Percentiles rank a stretch among this genome's conserved stretches.
phyloP scores from a whole-genome alignment of 495 filamentous ascomycete species.

The Usnea hakonensis region DNA sequence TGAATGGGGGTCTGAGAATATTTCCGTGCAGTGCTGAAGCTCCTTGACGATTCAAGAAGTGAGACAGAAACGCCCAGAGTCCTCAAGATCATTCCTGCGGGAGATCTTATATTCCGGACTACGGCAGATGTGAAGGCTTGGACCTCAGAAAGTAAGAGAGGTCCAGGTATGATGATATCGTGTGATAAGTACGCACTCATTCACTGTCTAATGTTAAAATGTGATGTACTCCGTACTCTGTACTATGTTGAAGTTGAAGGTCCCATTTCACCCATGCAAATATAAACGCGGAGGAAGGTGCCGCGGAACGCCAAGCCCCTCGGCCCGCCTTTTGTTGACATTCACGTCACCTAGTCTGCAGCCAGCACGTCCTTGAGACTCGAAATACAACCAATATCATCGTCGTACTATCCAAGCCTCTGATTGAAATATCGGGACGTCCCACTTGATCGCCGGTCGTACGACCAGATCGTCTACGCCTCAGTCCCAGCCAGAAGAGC shows the following conservation, averaged over 20 bases:
- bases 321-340: slow-evolving; percentile 22
- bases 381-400: neutral
- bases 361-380: neutral
- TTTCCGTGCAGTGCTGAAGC: neutral
- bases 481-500: neutral
- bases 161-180: neutral
- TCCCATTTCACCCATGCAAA: neutral
- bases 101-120: neutral
- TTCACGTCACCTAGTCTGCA: slow-evolving; percentile 3
- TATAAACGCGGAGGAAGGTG: neutral
- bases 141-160: neutral
- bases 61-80: neutral
- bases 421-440: neutral
- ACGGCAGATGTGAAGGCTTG: neutral
- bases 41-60: neutral
- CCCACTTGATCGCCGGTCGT: neutral
- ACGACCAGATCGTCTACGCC: neutral
- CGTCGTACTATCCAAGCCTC: neutral
- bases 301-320: slow-evolving; percentile 19
- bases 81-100: slow-evolving; percentile 1
- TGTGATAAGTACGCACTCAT: neutral
- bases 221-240: too few species aligned
- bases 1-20: neutral
- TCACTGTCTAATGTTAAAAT: neutral
- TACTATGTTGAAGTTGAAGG: neutral